These are phyloP conservation scores for Amylostereum chailletii DNA, from an alignment of 1,284 basidiomycete genomes.

Conservation along the genomic window DNA sequence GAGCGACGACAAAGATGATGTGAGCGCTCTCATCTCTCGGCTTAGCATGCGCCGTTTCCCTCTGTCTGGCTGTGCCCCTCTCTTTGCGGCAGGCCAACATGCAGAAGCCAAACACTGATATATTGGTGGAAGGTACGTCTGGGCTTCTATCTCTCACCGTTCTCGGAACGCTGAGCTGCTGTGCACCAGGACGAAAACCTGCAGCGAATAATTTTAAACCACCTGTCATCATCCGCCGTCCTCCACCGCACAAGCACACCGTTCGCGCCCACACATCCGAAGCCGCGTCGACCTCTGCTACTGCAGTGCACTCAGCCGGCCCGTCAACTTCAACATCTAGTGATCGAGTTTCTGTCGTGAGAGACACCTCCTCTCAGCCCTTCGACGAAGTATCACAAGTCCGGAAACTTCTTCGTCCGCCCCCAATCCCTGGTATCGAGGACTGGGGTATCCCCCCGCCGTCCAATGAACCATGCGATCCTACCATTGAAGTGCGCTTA, in stretches of 20 bases:
- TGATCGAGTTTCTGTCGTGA: conserved; percentile 2
- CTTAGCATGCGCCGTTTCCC: conserved; percentile 46
- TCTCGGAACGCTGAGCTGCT: not conserved
- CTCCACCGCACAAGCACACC: conserved; percentile 35
- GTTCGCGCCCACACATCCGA: conserved; percentile 40
- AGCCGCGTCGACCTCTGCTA: conserved; percentile 14
- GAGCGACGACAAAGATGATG: conserved; percentile 23
- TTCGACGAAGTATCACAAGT: conserved; percentile 43
- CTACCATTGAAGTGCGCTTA: conserved; percentile 45
- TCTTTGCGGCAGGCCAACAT: conserved; percentile 56
- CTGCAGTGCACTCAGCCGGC: not conserved
- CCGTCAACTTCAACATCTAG: conserved; percentile 12
- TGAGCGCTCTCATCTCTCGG: conserved; percentile 47
- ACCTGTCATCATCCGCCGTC: conserved; percentile 52
- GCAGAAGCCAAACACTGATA: conserved; percentile 31
- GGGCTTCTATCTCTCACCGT: conserved; percentile 4
- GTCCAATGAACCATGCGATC: conserved; percentile 46
- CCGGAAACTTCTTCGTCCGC: conserved; percentile 49
- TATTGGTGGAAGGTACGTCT: conserved; percentile 39
- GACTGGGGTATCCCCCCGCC: conserved; percentile 78
- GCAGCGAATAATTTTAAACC: conserved; percentile 29
- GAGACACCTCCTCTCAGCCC: not conserved
- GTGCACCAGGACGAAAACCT: conserved; percentile 22
- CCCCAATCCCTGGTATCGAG: conserved; percentile 47
- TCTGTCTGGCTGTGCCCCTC: conserved; percentile 53